These are phyloP conservation scores for Kondoa subrosea DNA, from an alignment of 768 basidiomycete species.

Conservation along the genomic window DNA sequence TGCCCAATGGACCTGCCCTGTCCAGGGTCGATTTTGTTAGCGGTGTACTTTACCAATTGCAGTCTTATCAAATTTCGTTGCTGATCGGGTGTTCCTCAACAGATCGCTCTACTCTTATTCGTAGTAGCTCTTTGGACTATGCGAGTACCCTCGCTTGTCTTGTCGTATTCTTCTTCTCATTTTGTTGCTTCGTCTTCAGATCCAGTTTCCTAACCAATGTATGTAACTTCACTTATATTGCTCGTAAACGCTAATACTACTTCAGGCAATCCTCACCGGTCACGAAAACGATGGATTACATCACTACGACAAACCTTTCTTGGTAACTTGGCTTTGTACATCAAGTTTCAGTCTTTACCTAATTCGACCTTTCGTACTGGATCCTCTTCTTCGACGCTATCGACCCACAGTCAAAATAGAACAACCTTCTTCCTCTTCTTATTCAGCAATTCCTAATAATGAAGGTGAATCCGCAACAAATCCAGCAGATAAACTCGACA, in stretches of 20 bases:
- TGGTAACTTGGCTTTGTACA: slow-evolving; percentile 79
- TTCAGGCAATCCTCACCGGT: slow-evolving; percentile 76
- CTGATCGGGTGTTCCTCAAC: too few relatives aligned
- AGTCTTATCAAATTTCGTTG: not conserved
- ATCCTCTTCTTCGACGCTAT: not conserved
- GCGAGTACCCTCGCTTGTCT: slow-evolving; percentile 76
- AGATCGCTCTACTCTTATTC: slow-evolving; percentile 12
- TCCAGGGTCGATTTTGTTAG: not conserved
- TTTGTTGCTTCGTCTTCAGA: not conserved
- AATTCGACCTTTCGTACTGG: slow-evolving; percentile 14
- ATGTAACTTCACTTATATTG: slow-evolving; percentile 28
- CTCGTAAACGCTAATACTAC: not conserved
- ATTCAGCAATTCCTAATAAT: not conserved
- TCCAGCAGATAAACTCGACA: slow-evolving; percentile 14
- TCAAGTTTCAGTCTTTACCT: slow-evolving; percentile 74
- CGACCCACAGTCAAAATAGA: not conserved
- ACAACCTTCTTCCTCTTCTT: not conserved
- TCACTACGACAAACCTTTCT: slow-evolving; percentile 20
- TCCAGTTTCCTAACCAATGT: slow-evolving; percentile 19
- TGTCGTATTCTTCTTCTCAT: slow-evolving; percentile 28
- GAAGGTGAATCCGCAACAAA: not conserved
- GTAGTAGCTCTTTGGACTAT: slow-evolving; percentile 57
- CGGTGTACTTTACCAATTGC: not conserved
- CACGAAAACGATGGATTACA: slow-evolving; percentile 13
- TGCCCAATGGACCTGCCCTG: not conserved